Base-by-base conservation (phyloP, 2,329 filamentous ascomycete species). In the Ophiostoma triangulosporum region DNA sequence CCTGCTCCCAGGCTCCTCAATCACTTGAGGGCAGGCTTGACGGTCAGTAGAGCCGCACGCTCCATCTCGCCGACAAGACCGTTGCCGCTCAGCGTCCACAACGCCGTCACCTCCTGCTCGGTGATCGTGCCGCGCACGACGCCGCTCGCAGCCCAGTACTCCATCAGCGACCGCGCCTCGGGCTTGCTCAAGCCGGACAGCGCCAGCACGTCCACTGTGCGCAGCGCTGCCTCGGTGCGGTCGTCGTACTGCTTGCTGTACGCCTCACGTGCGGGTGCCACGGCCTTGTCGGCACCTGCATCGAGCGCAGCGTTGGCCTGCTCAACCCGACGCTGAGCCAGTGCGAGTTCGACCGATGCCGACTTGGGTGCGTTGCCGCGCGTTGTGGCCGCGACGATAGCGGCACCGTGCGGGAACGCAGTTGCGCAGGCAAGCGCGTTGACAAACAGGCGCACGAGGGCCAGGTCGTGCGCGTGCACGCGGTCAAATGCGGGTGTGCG, bases 91-190 rank as follows among this genome's bases (percentile, higher is more conserved):
- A 96, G 65, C 49, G 81, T 82, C 89, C 90, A 95, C 70, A 88
- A 87, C 74, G 94, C 86, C 22, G 77, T 74, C 33, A 96, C 84
- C 57, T 77, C 74, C 58, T 72, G 72, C 63, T 90, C 82, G 62
- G 86, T 83, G 50, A 96, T 75, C 46, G 72, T 74, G 57, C 78
- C 73, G 58, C 86, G 78, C 64, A 95, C 66, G 64, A 95, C 73
- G 12, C 91, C 93, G 66, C 88, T 94, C 33, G 80, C 81, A 5
- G 88, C 89, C 75, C 91, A 97, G 70, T 96, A 97, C 71, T 96
- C 89, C 81, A 97, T 84, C 61, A 95, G 73, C 1, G 81, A 76
- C 56, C 84, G 78, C 11, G 87, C 82, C 69, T 97, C 91, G 2
- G 75, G 69, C 68, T 83, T 86, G 61, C 73, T 83, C 60, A 96